phyloP scores from a whole-genome alignment of 805 yeast genomes.

The Monosporozyma siamensis region DNA sequence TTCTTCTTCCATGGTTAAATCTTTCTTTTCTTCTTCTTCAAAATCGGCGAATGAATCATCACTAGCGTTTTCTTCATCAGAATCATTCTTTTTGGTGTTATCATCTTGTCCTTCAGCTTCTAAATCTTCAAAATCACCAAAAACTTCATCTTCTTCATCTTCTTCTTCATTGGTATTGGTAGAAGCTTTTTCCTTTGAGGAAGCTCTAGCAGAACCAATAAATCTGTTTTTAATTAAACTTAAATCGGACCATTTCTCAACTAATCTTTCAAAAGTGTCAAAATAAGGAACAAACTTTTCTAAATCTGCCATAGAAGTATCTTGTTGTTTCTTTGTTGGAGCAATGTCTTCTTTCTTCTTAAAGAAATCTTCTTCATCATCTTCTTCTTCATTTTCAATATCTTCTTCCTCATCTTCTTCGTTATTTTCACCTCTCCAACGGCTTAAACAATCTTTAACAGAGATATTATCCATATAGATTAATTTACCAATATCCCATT shows the following conservation, averaged over 20 bases:
- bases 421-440: constrained; percentile 55
- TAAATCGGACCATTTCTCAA: constrained; percentile 25
- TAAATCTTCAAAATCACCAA: constrained; percentile 50
- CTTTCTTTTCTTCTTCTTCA: constrained; percentile 33
- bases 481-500: constrained; percentile 74
- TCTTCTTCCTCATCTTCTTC: constrained; percentile 37
- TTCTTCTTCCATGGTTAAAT: constrained; percentile 57
- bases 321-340: neutral
- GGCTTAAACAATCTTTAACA: constrained; percentile 59
- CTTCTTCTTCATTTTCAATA: constrained; percentile 34
- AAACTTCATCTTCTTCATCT: constrained; percentile 41
- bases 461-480: constrained; percentile 70
- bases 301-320: constrained; percentile 18
- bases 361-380: constrained; percentile 44
- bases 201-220: constrained; percentile 25
- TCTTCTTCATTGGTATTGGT: constrained; percentile 25
- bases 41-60: constrained; percentile 34
- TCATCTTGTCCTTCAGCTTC: constrained; percentile 15
- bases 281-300: constrained; percentile 29
- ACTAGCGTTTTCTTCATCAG: constrained; percentile 23
- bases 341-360: constrained; percentile 36
- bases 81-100: constrained; percentile 8
- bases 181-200: constrained; percentile 18
- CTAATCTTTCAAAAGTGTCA: constrained; percentile 26
- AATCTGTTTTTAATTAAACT: constrained; percentile 26